phyloP scores from a whole-genome alignment of 1,139 yeast genomes.

The Spathaspora sp. region DNA sequence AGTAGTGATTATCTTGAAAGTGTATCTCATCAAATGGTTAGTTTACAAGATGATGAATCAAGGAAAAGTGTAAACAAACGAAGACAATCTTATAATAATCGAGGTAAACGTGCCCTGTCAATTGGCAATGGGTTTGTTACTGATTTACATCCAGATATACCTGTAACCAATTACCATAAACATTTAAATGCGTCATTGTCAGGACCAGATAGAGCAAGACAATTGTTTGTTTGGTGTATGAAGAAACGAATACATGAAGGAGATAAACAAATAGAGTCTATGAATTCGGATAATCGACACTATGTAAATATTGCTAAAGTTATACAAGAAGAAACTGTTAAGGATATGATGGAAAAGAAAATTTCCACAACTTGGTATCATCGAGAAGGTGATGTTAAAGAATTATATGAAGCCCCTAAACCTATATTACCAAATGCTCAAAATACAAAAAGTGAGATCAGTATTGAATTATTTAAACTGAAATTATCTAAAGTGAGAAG shows the following conservation, averaged over 20 bases:
- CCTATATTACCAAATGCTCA: constrained; percentile 54
- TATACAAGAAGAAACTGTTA: constrained; percentile 62
- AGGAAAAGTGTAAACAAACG: constrained; percentile 23
- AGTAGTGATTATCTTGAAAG: constrained; percentile 30
- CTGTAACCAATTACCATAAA: constrained; percentile 57
- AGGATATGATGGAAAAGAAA: constrained; percentile 58
- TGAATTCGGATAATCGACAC: constrained; percentile 32
- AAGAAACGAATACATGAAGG: constrained; percentile 48
- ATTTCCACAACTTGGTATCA: constrained; percentile 70
- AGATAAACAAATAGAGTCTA: constrained; percentile 21
- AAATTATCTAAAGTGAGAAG: constrained; percentile 43
- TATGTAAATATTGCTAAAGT: constrained; percentile 58
- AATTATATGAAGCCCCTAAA: background rate
- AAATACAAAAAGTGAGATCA: constrained; percentile 49
- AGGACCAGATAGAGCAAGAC: constrained; percentile 73
- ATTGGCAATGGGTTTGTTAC: constrained; percentile 73
- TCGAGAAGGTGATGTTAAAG: constrained; percentile 18
- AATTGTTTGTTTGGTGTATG: constrained; percentile 68
- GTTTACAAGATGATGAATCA: constrained; percentile 3
- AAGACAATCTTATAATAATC: constrained; percentile 49
- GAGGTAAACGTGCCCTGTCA: constrained; percentile 75
- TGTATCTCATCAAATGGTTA: constrained; percentile 27
- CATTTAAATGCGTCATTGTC: constrained; percentile 62
- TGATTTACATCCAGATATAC: constrained; percentile 65
- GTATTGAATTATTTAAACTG: constrained; percentile 43